These are phyloP conservation scores for Pythium brassicae DNA, from an alignment of 352 stramenopile species.

Conservation along the genomic window DNA sequence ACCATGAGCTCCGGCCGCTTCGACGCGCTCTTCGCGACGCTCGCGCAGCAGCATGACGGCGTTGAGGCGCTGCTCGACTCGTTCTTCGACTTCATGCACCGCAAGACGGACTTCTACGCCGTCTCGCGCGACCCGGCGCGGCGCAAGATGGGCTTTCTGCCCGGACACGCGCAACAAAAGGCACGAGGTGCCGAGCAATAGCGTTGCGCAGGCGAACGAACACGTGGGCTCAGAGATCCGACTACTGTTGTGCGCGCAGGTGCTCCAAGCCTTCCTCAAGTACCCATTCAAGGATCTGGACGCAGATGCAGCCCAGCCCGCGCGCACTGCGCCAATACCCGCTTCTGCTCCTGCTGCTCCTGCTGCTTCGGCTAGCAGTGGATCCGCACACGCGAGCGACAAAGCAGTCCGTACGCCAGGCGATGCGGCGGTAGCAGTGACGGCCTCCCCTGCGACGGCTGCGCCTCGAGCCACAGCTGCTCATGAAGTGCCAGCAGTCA, in stretches of 20 bases:
- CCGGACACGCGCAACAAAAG: slow-evolving; percentile 57
- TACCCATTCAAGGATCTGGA: slow-evolving; percentile 61
- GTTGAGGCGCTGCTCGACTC: slow-evolving; percentile 97
- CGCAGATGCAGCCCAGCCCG: neutral
- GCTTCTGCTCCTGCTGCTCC: too few species aligned
- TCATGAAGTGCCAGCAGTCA: neutral
- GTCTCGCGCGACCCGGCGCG: slow-evolving; percentile 43
- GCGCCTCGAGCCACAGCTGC: neutral
- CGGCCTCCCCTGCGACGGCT: neutral
- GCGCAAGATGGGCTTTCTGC: slow-evolving; percentile 59
- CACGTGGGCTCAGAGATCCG: neutral
- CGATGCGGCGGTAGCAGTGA: neutral
- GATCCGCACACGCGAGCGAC: too few species aligned
- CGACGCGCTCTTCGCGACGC: slow-evolving; percentile 88
- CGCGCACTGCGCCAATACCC: too few species aligned
- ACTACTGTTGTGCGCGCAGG: slow-evolving; percentile 12
- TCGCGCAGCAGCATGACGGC: slow-evolving; percentile 92
- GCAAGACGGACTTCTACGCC: slow-evolving; percentile 98
- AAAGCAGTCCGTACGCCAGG: too few species aligned
- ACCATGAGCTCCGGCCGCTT: slow-evolving; percentile 38
- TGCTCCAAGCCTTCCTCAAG: slow-evolving; percentile 62
- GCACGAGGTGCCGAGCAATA: neutral
- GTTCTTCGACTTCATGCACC: slow-evolving; percentile 96
- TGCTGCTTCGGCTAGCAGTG: too few species aligned
- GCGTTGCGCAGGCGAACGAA: too few species aligned